Evolutionary conservation across 148 eudicot genomes (phyloP), one percentile per base, ranked within the genome.

Genomic region (Rhododendron henanense): DNA sequence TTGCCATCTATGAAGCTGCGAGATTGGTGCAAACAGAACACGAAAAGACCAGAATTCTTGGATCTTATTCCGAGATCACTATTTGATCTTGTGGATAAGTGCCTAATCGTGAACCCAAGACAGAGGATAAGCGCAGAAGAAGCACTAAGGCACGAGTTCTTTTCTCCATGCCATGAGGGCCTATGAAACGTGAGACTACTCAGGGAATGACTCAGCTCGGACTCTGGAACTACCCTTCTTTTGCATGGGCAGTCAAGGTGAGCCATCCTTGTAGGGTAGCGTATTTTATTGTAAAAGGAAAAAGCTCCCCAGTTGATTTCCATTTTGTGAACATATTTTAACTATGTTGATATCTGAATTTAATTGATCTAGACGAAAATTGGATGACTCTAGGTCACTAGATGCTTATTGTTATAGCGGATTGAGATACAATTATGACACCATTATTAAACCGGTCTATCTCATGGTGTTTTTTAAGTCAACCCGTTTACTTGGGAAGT

Each of bases 31-130:
- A 83, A 79, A 78, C 88, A 74, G 47, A 90, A 92, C 86, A 92
- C 96, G 63, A 91, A 91, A 90, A 92, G 94, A 84, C 91, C 89
- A 74, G 96, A 93, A 63, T 92, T 97, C 89, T 78, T 93, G 1
- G 87, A 92, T 84, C 79, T 82, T 47, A 90, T 95, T 76, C 99
- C 99, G 6, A 83, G n/a, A 76, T 90, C 97, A 61, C 92, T 95
- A 7, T 90, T 92, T 83, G 98, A 97, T 92, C 96, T 97, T 1
- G 91, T 95, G 21, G 96, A 97, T 67, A 97, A 92, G 92, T 97
- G 99, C 88, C 90, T 97, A 85, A 91, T 91, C 18, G 98, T 93
- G 85, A 97, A 92, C 90, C 98, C 99, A 13, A 93, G 99, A 86
- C 76, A 81, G 61, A 97, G 99, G 90, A 92, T 97, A 81, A 92